phyloP scores from a whole-genome alignment of 306 rosid genomes.

The Fragaria ananassa region DNA sequence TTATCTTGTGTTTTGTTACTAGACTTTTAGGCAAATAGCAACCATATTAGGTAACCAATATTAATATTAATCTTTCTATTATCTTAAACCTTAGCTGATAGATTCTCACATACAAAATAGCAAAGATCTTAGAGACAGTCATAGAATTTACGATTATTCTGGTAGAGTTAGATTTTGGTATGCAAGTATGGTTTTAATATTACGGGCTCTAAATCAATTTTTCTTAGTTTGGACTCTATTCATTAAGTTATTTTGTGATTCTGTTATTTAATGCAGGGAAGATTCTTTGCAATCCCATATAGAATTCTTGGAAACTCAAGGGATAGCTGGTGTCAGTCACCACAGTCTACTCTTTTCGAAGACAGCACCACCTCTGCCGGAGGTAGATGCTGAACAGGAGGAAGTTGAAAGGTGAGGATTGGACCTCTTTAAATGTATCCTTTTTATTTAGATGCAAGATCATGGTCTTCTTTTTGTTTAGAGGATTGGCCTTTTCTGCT shows the following conservation, averaged over 20 bases:
- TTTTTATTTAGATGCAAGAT: not conserved
- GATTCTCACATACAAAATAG: not conserved
- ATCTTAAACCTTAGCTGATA: not conserved
- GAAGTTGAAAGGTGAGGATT: constrained; percentile 53
- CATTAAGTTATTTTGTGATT: not conserved
- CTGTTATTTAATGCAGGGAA: constrained; percentile 43
- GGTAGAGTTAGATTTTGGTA: not conserved
- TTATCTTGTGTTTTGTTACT: not conserved
- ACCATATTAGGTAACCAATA: not conserved
- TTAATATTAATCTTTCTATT: not conserved
- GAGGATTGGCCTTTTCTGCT: not conserved
- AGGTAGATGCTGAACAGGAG: constrained; percentile 43
- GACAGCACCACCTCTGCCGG: constrained; percentile 65
- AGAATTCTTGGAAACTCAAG: constrained; percentile 61
- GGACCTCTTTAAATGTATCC: not conserved
- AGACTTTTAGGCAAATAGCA: not conserved
- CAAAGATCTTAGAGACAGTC: not conserved
- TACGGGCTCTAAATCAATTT: not conserved
- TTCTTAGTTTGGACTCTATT: not conserved
- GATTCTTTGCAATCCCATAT: constrained; percentile 54
- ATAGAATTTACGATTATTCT: not conserved
- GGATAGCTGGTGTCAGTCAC: constrained; percentile 91
- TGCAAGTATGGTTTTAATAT: not conserved
- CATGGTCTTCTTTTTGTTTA: not conserved
- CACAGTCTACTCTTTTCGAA: constrained; percentile 91